These are phyloP conservation scores for Talaromyces piceae DNA, from an alignment of 2,329 filamentous ascomycete species.

Conservation along the genomic window DNA sequence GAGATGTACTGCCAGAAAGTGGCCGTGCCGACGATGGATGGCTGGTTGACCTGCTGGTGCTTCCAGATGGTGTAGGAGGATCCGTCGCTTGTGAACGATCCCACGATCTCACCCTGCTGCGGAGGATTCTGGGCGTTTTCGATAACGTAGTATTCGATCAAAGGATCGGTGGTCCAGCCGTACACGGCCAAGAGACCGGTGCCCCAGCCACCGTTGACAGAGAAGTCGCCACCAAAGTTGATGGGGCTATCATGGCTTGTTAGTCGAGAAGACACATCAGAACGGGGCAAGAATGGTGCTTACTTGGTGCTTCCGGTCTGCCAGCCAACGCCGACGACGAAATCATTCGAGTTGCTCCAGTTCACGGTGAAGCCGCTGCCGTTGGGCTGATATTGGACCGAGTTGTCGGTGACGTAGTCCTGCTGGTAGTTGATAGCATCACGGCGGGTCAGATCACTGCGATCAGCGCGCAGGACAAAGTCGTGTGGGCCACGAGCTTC, in stretches of 20 bases:
- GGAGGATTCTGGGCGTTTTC: conserved; percentile 29
- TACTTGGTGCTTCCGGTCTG: conserved; percentile 46
- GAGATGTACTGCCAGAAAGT: conserved; percentile 41
- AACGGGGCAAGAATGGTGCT: conserved; percentile 6
- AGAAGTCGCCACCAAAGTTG: conserved; percentile 23
- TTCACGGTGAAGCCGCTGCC: conserved; percentile 38
- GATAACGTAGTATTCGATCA: conserved; percentile 34
- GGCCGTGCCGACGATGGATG: conserved; percentile 33
- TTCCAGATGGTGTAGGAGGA: conserved; percentile 32
- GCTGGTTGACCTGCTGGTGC: conserved; percentile 29
- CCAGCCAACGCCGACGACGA: conserved; percentile 55
- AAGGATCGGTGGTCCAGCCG: conserved; percentile 34
- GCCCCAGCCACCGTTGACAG: conserved; percentile 21
- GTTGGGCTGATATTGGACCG: conserved; percentile 40
- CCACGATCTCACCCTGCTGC: conserved; percentile 21
- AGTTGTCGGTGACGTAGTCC: conserved; percentile 21
- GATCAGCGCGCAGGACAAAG: conserved; percentile 2
- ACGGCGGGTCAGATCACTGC: not conserved
- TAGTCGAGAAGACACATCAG: not conserved
- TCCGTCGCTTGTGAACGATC: conserved; percentile 31
- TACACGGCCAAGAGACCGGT: conserved; percentile 32
- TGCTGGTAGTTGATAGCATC: conserved; percentile 5
- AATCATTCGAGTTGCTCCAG: conserved; percentile 46
- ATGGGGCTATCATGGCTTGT: conserved; percentile 10
- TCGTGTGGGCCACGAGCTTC: conserved; percentile 3